Base-by-base conservation (phyloP, 306 rosid species). In the Quercus glauca region DNA sequence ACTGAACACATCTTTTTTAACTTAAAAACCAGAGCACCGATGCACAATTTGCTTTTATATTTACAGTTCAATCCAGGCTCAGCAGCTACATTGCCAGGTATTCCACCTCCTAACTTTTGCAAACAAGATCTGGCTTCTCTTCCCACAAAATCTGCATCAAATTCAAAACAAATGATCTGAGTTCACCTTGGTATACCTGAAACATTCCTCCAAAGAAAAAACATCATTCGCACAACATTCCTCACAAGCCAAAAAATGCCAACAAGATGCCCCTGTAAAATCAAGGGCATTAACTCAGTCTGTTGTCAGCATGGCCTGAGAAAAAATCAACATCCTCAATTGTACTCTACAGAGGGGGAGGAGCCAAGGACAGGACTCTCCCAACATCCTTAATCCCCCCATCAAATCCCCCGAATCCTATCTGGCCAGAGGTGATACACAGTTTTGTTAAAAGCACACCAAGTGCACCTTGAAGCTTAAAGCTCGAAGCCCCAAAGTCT, bases 41-140 rank as follows among this genome's bases (percentile, higher is more conserved):
- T 8, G 64, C 80, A 58, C 60, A 67, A 69, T 37, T 33, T 63
- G 25, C 52, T 76, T 81, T 73, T 37, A 52, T 86, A 86, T 89
- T 49, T 86, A 89, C 89, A 91, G 67, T 73, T 83, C 84, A 69
- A 79, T 57, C 41, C 77, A 60, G 15, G 77, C 73, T 63, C 75
- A 10, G 64, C 58, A 29, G 31, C 33, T 69, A 28, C 43, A 17
- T 25, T 26, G 67, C 37, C 51, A 77, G 41, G 74, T 65, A 58
- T 73, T 73, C 55, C 4, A 55, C 80, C n/a, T 59, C 19, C 69
- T 28, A 73, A 59, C 56, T 55, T 49, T 5, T 58, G 73, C 69
- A 52, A 51, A 69, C 77, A 37, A 37, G 20, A 71, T 29, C 76
- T 26, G 60, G 55, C 55, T 8, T 53, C 78, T 51, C 72, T 81